phyloP scores from a whole-genome alignment of 345 rosid genomes.

The Alliaria petiolata region DNA sequence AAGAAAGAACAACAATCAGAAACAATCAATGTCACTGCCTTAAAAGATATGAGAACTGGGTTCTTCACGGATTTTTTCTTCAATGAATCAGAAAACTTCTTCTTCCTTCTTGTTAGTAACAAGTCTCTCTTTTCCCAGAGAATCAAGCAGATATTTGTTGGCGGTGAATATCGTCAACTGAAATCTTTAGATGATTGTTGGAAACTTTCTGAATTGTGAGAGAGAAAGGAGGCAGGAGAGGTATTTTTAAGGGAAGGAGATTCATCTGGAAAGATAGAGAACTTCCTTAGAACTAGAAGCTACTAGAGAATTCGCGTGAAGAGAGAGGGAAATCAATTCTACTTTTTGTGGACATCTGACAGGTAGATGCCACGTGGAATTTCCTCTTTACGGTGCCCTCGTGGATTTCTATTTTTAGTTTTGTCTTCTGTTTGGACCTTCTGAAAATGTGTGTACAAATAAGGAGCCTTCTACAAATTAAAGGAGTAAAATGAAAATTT shows the following conservation, averaged over 20 bases:
- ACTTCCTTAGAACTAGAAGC: not conserved
- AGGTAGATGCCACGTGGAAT: constrained; percentile 15
- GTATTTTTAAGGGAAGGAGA: not conserved
- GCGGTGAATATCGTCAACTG: not conserved
- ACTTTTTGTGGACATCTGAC: not conserved
- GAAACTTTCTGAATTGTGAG: constrained; percentile 15
- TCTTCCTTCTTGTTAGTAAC: not conserved
- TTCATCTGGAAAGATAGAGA: constrained; percentile 27
- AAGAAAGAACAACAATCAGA: not conserved
- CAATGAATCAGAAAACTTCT: not conserved
- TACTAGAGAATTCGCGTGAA: not conserved
- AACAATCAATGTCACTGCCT: not conserved
- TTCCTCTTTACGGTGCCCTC: not conserved
- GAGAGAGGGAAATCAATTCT: not conserved
- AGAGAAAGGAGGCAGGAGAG: constrained; percentile 6
- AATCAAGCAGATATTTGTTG: not conserved
- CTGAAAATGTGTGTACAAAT: not conserved
- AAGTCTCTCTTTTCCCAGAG: not conserved
- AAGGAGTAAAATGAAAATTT: constrained; percentile 13
- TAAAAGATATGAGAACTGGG: not conserved
- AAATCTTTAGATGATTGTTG: not conserved
- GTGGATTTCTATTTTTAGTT: not conserved
- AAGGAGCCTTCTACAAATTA: not conserved
- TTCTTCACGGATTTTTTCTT: not conserved
- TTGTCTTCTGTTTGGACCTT: not conserved